Conservation (phyloP, 805 yeast species). For the Suhomyces pyralidae region DNA sequence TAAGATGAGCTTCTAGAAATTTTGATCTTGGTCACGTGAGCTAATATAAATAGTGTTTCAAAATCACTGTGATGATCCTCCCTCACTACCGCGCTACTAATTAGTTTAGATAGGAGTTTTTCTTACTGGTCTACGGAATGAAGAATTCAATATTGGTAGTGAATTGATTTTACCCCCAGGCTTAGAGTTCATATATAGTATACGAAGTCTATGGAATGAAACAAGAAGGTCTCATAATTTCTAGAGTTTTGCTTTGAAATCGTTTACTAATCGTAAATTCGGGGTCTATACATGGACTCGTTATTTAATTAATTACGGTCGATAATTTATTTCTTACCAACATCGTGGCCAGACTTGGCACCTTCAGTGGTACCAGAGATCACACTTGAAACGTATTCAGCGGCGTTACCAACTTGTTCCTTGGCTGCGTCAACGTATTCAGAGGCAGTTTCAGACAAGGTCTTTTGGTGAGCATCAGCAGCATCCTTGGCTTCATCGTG, state of each 20-base stretch:
- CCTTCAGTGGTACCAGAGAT: constrained; percentile 59
- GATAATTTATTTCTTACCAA: constrained; percentile 18
- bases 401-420: constrained; percentile 52
- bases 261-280: neutral
- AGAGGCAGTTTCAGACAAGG: constrained; percentile 42
- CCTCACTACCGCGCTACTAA: neutral
- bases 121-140: neutral
- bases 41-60: neutral
- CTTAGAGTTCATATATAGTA: neutral
- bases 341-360: constrained; percentile 36
- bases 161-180: neutral
- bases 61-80: neutral
- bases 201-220: too few species aligned
- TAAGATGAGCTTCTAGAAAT: neutral
- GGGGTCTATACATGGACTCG: neutral
- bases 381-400: constrained; percentile 52
- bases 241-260: neutral
- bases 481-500: constrained; percentile 48
- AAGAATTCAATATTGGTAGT: neutral
- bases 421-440: constrained; percentile 54
- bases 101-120: neutral
- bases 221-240: too few species aligned
- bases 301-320: neutral
- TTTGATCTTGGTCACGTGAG: neutral
- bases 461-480: constrained; percentile 18